These are phyloP conservation scores for Euphorbia corollata DNA, from an alignment of 441 rosid species.

Conservation along the genomic window DNA sequence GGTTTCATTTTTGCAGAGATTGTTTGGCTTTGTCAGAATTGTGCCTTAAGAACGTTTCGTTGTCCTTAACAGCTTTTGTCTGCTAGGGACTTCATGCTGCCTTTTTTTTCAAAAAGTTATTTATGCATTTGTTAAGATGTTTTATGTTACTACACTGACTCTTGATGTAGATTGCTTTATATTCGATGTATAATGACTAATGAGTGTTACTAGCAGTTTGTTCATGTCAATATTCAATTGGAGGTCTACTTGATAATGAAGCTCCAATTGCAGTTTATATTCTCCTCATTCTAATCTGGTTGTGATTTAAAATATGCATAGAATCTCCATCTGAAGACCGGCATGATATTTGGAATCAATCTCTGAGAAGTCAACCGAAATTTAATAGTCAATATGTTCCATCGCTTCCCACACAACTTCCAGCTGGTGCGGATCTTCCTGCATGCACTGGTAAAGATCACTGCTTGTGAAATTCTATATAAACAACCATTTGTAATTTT, in stretches of 20 bases:
- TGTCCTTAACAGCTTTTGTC: not conserved
- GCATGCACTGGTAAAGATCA: slow-evolving; percentile 58
- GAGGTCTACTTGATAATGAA: slow-evolving; percentile 12
- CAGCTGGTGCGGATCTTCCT: slow-evolving; percentile 80
- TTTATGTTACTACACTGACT: not conserved
- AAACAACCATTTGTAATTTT: not conserved
- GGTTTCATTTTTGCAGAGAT: not conserved
- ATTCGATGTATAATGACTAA: not conserved
- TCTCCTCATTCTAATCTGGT: slow-evolving; percentile 17
- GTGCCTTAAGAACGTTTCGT: not conserved
- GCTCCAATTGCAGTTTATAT: slow-evolving; percentile 4
- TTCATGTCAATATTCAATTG: slow-evolving; percentile 6
- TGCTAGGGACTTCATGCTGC: not conserved
- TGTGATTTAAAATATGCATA: slow-evolving; percentile 24
- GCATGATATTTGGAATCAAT: slow-evolving; percentile 51
- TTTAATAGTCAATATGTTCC: slow-evolving; percentile 48
- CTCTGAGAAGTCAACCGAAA: slow-evolving; percentile 45
- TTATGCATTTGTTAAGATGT: not conserved
- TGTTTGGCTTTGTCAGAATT: not conserved
- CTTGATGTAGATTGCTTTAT: not conserved
- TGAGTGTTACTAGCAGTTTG: not conserved
- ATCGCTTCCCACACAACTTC: slow-evolving; percentile 78
- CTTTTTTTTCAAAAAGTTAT: not conserved
- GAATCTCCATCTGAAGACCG: slow-evolving; percentile 53
- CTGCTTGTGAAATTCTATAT: slow-evolving; percentile 4